A percentile compares a stretch with the other conserved stretches of the same genome.
Conservation (phyloP, 2,329 filamentous ascomycete species). For the Ophiocordyceps camponoti-rufipedis region DNA sequence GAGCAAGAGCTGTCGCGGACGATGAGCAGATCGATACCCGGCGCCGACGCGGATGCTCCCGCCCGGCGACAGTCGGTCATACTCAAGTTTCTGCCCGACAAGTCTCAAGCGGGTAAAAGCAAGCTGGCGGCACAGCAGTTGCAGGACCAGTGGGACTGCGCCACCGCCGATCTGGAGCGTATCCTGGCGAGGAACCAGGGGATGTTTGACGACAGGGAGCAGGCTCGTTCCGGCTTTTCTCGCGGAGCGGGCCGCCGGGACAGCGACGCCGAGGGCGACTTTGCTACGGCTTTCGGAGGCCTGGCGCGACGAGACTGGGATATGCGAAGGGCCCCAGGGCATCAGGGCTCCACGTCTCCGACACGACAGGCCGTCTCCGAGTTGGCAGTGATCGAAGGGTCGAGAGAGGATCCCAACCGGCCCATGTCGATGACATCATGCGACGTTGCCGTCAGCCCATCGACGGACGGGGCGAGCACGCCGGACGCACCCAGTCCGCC, state of each 20-base stretch:
- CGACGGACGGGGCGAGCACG: constrained; percentile 16
- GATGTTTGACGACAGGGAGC: constrained; percentile 8
- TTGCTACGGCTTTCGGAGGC: constrained; percentile 17
- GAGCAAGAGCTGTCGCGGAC: constrained; percentile 15
- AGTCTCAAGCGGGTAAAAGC: constrained; percentile 9
- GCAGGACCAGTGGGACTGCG: constrained; percentile 20
- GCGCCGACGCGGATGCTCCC: constrained; percentile 9
- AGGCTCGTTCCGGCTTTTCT: constrained; percentile 7
- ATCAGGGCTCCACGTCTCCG: constrained; percentile 2
- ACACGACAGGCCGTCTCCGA: neutral
- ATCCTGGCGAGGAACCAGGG: constrained; percentile 18
- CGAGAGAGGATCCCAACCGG: neutral
- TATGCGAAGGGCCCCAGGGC: constrained; percentile 8
- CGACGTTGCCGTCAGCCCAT: constrained; percentile 17
- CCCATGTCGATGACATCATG: constrained; percentile 10
- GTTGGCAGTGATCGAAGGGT: neutral
- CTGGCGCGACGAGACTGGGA: constrained; percentile 15
- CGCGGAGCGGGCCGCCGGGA: constrained; percentile 5
- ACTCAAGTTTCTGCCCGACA: constrained; percentile 15
- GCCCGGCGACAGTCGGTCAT: constrained; percentile 16
- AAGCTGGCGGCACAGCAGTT: constrained; percentile 17
- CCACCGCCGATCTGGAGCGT: constrained; percentile 13
- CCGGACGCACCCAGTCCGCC: constrained; percentile 16
- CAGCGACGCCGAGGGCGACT: constrained; percentile 9
- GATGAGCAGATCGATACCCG: constrained; percentile 16